phyloP scores from a whole-genome alignment of 345 rosid species.

The Populus euphratica region DNA sequence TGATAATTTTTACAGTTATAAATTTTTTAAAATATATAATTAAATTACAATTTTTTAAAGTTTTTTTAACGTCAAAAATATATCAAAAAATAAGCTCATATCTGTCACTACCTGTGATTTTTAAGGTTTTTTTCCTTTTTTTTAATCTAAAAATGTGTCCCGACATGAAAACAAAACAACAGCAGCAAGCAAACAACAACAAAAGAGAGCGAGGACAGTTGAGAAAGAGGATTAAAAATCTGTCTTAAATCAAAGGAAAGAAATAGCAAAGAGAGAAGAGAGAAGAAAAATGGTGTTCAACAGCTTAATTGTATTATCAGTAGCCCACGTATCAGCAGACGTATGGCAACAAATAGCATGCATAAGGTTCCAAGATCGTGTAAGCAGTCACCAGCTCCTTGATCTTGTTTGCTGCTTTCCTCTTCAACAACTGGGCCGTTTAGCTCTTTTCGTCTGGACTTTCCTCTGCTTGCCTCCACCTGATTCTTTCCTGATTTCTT shows the following conservation, averaged over 20 bases:
- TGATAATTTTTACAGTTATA: too few species aligned
- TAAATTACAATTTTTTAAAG: too few species aligned
- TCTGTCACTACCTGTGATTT: not conserved
- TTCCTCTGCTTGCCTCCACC: constrained; percentile 61
- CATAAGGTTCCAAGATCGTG: constrained; percentile 39
- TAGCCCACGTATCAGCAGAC: constrained; percentile 47
- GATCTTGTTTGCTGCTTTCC: constrained; percentile 71
- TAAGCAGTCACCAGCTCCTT: constrained; percentile 46
- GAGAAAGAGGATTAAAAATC: not conserved
- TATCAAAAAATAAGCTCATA: not conserved
- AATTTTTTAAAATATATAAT: too few species aligned
- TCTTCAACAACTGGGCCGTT: constrained; percentile 57
- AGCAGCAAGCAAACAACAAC: not conserved
- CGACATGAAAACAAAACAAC: not conserved
- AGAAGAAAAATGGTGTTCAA: constrained; percentile 50
- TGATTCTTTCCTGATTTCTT: constrained; percentile 42
- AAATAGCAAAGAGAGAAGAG: not conserved
- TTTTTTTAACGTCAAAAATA: too few species aligned
- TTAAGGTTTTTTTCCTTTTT: not conserved
- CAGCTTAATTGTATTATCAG: constrained; percentile 35
- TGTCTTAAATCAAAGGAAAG: not conserved
- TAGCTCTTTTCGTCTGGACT: constrained; percentile 51
- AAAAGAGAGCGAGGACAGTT: not conserved
- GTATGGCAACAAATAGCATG: constrained; percentile 45
- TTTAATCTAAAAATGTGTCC: not conserved